Percentiles rank a stretch among this genome's conserved stretches.
Conservation (phyloP, 805 yeast species). For the Suhomyces tanzawaensis region DNA sequence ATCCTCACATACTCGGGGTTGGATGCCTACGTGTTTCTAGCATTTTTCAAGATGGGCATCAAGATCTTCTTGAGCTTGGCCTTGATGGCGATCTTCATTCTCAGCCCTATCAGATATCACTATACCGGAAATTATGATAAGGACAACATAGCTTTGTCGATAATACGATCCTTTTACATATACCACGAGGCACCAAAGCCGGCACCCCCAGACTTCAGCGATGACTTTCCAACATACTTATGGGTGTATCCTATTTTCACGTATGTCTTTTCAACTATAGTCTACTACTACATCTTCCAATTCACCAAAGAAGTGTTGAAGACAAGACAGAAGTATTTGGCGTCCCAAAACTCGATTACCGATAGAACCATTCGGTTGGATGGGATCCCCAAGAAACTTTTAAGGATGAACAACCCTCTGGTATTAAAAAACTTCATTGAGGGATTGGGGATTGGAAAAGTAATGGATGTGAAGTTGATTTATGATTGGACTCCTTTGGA, state of each 20-base stretch:
- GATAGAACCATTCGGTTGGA: conserved; percentile 57
- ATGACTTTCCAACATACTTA: conserved; percentile 42
- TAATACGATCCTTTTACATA: conserved; percentile 4
- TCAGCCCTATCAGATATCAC: conserved; percentile 39
- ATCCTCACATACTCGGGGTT: conserved; percentile 23
- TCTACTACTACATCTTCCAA: conserved; percentile 43
- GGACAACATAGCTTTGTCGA: conserved; percentile 25
- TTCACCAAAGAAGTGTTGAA: conserved; percentile 49
- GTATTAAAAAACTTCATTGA: conserved; percentile 50
- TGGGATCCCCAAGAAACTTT: conserved; percentile 49
- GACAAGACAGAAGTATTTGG: conserved; percentile 56
- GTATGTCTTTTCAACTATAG: conserved; percentile 49
- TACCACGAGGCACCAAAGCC: conserved; percentile 6
- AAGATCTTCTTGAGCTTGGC: conserved; percentile 19
- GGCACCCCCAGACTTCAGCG: conserved; percentile 26
- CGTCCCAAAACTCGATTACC: conserved; percentile 57
- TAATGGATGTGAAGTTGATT: conserved; percentile 48
- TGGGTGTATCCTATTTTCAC: conserved; percentile 58
- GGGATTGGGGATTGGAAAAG: conserved; percentile 54
- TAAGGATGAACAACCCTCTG: conserved; percentile 35
- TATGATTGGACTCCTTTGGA: conserved; percentile 46
- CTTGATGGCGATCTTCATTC: conserved; percentile 24
- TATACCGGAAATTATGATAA: conserved; percentile 45
- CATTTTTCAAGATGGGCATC: conserved; percentile 37
- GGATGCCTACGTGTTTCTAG: conserved; percentile 35